Base-by-base conservation (phyloP, 768 basidiomycete species). In the Boletus rufocinnamomeus region DNA sequence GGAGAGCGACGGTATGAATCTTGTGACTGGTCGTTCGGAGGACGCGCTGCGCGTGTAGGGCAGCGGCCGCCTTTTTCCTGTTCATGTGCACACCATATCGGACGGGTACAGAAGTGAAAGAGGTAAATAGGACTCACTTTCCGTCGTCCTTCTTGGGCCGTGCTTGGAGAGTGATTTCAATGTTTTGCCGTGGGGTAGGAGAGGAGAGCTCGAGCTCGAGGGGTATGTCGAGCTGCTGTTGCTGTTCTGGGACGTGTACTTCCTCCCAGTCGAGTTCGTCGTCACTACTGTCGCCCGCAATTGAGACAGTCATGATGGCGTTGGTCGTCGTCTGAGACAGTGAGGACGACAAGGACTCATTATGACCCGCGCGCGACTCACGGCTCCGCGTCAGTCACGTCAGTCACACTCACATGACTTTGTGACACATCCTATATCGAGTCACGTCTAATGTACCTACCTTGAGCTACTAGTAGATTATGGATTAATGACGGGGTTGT, bases 201-300 rank as follows among this genome's bases (percentile, higher is more conserved):
- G 48, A 30, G 34, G 62, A 60, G 41, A 68, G 60, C 41, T 69
- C 68, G 40, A 69, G 62, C 49, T 73, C 71, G 37, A 70, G 44
- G 9, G 56, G 51, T 34, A 44, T 23, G 51, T 72, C 57, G 32
- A 68, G 25, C n/a, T 59, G 63, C 8, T 55, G 44, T 44, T 62
- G 56, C 16, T 59, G 43, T n/a, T 71, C 78, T 32, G 82, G 80
- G 4, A 90, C 82, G 41, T 80, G 78, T 16, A 92, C 85, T 70
- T 91, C 89, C 70, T 92, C 89, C 89, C 89, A 91, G 68, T 92
- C 89, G 59, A 83, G 78, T 43, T 89, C 89, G 65, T 89, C 86
- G 65, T 89, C 87, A 34, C 76, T 78, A 52, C 71, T 70, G 32
- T 73, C 71, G 2, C 59, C 66, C 8, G 63, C 59, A 23, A 69